Evolutionary conservation across 2,329 filamentous ascomycete species (phyloP), one percentile per base, ranked within the genome.

Genomic region (Colletotrichum falcatum): DNA sequence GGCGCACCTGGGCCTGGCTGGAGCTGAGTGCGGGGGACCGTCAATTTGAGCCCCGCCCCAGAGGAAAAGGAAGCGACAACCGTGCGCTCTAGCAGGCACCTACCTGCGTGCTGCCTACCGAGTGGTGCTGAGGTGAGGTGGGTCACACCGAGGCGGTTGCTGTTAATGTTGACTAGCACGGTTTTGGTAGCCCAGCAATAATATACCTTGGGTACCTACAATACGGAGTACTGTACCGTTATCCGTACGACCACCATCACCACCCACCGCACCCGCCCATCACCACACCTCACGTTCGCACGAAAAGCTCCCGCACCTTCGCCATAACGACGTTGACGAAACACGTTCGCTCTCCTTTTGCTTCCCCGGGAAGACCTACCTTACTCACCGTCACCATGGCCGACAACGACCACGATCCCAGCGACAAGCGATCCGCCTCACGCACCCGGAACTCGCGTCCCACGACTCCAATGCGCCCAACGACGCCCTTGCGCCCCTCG

Each of bases 381-480:
- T 2, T 2, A n/a, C 23, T 11, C 49, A 37, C 49, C 16, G 16
- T 35, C 53, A 49, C 12, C 28, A 70, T 72, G 66, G 74, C 73
- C 61, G 77, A 78, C 20, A 72, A 55, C 30, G 33, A 54, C 30
- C 71, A 76, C 37, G 76, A 77, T 48, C 65, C 73, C 16, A 71
- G 69, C 63, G 73, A 67, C 53, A 80, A 83, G 69, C 83, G 84
- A 9, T 90, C 90, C 30, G 86, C 85, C 62, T 92, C 90, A 51
- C 90, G 89, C 73, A 85, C 88, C 58, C 87, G 86, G 59, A 87
- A 87, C 6, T 94, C 93, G 51, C 91, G 94, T 72, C 96, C 95
- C 28, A 97, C 95, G 2, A 98, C 96, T 5, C 96, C 96, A 37
- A 89, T 99, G 16, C 93, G 95, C 59, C 93, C 95, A 28, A 97